Conservation (phyloP, 192 early-diverging fungal species). For the Endogone sp. region DNA sequence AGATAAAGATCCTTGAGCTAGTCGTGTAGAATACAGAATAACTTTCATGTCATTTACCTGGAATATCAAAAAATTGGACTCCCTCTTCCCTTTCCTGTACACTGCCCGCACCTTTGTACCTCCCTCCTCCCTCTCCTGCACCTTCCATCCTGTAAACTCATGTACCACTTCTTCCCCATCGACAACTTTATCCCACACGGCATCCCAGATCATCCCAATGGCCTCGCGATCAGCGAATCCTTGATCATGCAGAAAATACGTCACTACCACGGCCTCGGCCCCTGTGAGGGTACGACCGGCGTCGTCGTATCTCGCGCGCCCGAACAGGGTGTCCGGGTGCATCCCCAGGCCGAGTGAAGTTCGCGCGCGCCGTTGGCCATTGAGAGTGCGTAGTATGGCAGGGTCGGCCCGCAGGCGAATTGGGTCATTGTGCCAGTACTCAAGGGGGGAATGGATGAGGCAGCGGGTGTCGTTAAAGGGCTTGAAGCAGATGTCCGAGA, state of each 20-base stretch:
- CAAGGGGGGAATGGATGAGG: slow-evolving; percentile 55
- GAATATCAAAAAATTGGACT: slow-evolving; percentile 39
- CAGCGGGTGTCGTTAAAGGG: slow-evolving; percentile 26
- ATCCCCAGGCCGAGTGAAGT: background rate
- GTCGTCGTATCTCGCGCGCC: slow-evolving; percentile 13
- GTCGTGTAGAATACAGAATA: too few relatives aligned
- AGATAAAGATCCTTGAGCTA: too few relatives aligned
- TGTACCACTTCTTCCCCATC: background rate
- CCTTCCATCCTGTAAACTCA: background rate
- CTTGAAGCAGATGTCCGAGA: too few relatives aligned
- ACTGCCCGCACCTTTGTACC: slow-evolving; percentile 3
- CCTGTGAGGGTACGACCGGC: slow-evolving; percentile 9
- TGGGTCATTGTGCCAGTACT: slow-evolving; percentile 35
- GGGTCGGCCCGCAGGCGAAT: slow-evolving; percentile 3
- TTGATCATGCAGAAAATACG: slow-evolving; percentile 44
- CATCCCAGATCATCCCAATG: slow-evolving; percentile 37
- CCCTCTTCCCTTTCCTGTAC: slow-evolving; percentile 14
- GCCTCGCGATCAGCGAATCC: background rate
- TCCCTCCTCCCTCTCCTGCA: background rate
- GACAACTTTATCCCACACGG: slow-evolving; percentile 30
- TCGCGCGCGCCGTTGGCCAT: background rate
- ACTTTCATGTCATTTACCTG: too few relatives aligned
- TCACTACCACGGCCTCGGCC: slow-evolving; percentile 51
- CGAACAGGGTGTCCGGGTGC: slow-evolving; percentile 20
- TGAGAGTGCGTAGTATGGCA: slow-evolving; percentile 6